Conservation (phyloP, 768 basidiomycete genomes). For the Trametes villosa region DNA sequence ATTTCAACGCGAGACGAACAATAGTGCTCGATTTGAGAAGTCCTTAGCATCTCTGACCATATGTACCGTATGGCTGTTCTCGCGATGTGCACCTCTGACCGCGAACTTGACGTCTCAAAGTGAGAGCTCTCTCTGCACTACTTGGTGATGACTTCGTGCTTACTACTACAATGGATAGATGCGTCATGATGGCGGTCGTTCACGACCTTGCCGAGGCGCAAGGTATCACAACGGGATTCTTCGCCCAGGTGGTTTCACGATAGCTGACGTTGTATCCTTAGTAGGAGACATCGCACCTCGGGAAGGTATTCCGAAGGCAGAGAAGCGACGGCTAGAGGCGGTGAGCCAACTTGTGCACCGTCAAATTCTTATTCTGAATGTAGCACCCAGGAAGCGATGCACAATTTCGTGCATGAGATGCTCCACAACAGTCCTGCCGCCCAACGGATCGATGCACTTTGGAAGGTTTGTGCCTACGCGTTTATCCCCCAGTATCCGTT, state of each 20-base stretch:
- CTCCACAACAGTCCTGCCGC: conserved; percentile 75
- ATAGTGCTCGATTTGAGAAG: not conserved
- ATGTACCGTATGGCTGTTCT: conserved; percentile 98
- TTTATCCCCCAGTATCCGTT: not conserved
- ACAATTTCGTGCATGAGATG: conserved; percentile 88
- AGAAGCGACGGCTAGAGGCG: conserved; percentile 78
- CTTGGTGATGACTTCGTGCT: not conserved
- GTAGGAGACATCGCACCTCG: conserved; percentile 94
- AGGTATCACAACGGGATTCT: conserved; percentile 45
- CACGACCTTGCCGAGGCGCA: conserved; percentile 98
- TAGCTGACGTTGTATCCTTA: conserved; percentile 36
- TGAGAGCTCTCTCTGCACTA: conserved; percentile 36
- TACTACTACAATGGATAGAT: conserved; percentile 46
- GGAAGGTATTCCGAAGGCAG: conserved; percentile 81
- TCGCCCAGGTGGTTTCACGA: not conserved
- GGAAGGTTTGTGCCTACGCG: conserved; percentile 53
- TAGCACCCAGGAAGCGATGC: conserved; percentile 75
- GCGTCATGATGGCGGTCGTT: conserved; percentile 87
- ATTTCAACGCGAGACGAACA: not conserved
- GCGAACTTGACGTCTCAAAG: conserved; percentile 75
- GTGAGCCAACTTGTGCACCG: conserved; percentile 45
- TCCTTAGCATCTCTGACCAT: conserved; percentile 84
- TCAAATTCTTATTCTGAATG: not conserved
- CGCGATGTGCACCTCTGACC: conserved; percentile 83
- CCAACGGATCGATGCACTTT: conserved; percentile 67